Base-by-base conservation (phyloP, 2,329 filamentous ascomycete species). In the Beauveria sp. region DNA sequence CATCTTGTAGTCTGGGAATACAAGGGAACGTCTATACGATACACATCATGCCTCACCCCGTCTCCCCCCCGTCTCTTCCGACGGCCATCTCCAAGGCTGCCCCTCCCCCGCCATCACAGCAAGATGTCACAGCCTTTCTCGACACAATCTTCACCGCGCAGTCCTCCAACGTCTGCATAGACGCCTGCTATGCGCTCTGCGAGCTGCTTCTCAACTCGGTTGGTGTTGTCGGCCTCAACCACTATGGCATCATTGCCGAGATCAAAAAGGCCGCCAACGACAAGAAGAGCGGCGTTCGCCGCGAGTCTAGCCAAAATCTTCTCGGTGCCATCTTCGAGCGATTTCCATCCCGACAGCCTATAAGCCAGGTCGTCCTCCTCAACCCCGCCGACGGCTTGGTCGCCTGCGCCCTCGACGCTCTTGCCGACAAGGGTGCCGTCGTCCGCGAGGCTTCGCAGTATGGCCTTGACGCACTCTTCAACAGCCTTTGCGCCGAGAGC, bases 271-370 rank as follows among this genome's bases (percentile, higher is more conserved):
- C 90, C 43, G 92, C 93, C 4, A 78, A 81, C 68, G 92, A 97
- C 78, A 99, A 97, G 86, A 99, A 99, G 82, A 92, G 87, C 75
- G 89, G 88, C 18, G 82, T 88, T 44, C 85, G 84, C 68, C 84
- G 93, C 68, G 94, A 99, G 78, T 91, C 92, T 70, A 89, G 92
- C 66, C 96, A 97, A 85, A 96, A 97, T 74, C 88, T 96, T 47
- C 83, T 97, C 26, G 94, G 96, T 61, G 93, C 96, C 59, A 80
- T 99, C 52, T 93, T 97, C 69, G 94, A 99, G 80, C 87, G 89
- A 46, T 89, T 97, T 70, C 90, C 92, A 51, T 79, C 85, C 52
- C 84, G 86, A 66, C 88, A 94, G 71, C 88, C 85, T 58, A 76
- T 91, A 65, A 90, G 86, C 73, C 92, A 97, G 77, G 85, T 90